Evolutionary conservation across 805 yeast genomes (phyloP).

Genomic region (Scheffersomyces stipitis): DNA sequence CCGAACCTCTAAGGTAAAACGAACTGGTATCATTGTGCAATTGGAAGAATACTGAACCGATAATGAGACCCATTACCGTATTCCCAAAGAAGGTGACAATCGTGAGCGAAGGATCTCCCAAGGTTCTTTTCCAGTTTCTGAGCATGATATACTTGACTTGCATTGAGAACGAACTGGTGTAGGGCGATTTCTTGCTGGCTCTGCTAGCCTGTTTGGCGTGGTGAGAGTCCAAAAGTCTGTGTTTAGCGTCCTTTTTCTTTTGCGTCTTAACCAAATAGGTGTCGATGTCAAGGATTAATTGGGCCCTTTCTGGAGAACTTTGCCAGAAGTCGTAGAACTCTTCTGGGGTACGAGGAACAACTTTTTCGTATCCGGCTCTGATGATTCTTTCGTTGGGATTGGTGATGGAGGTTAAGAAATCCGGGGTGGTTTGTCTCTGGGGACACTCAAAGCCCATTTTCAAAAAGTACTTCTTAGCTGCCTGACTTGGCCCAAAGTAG

Average conservation of each 20-base stretch:
- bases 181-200: conserved; percentile 33
- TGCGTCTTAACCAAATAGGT: conserved; percentile 29
- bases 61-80: conserved; percentile 54
- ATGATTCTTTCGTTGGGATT: conserved; percentile 60
- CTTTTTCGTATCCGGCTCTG: conserved; percentile 48
- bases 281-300: conserved; percentile 43
- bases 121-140: conserved; percentile 54
- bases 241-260: conserved; percentile 7
- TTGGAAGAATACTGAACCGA: conserved; percentile 60
- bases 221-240: conserved; percentile 19
- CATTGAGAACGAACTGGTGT: conserved; percentile 32
- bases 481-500: conserved; percentile 43
- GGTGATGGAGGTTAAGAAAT: conserved; percentile 64
- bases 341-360: conserved; percentile 53
- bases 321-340: conserved; percentile 65
- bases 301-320: conserved; percentile 49
- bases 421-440: conserved; percentile 66
- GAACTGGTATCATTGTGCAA: conserved; percentile 51
- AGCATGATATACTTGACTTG: conserved; percentile 45
- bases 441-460: conserved; percentile 65
- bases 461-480: conserved; percentile 50
- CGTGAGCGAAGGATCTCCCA: conserved; percentile 58
- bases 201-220: conserved; percentile 41
- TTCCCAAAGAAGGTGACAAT: conserved; percentile 52
- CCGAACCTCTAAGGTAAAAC: conserved; percentile 63